Conservation (phyloP, 2,329 filamentous ascomycete genomes). For the Exophiala aquamarina region DNA sequence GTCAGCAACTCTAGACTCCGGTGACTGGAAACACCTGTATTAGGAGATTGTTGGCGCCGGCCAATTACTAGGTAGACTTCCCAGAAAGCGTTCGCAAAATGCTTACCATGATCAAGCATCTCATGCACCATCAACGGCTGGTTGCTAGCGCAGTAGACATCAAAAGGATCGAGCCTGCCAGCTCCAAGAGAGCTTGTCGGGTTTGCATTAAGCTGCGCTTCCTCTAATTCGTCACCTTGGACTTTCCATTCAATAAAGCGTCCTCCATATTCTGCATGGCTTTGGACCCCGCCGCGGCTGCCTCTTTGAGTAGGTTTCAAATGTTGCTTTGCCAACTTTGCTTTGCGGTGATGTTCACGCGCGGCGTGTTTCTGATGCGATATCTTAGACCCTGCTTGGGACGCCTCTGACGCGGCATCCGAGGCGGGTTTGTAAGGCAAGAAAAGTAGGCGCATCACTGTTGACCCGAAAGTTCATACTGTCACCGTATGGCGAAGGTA, state of each 20-base stretch:
- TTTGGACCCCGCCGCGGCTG: too few species aligned
- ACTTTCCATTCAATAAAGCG: too few species aligned
- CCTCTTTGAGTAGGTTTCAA: too few species aligned
- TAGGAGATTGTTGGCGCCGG: neutral
- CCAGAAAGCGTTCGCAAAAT: neutral
- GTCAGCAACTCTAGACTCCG: too few species aligned
- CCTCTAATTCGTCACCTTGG: too few species aligned
- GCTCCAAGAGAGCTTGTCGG: slow-evolving; percentile 7
- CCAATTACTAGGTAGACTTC: too few species aligned
- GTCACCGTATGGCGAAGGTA: too few species aligned
- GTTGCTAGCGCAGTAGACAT: slow-evolving; percentile 3
- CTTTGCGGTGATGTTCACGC: slow-evolving; percentile 8
- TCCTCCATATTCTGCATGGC: too few species aligned
- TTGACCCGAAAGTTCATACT: too few species aligned
- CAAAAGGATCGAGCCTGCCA: slow-evolving; percentile 9
- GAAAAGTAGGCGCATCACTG: slow-evolving; percentile 31
- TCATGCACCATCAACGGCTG: slow-evolving; percentile 10
- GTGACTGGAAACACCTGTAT: too few species aligned
- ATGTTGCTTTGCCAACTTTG: neutral
- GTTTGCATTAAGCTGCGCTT: too few species aligned
- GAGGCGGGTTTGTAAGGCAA: slow-evolving; percentile 6
- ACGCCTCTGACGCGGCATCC: neutral
- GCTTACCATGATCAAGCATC: slow-evolving; percentile 11
- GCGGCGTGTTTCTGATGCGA: slow-evolving; percentile 10
- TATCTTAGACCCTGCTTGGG: slow-evolving; percentile 1